phyloP scores from a whole-genome alignment of 2,329 filamentous ascomycete genomes.

The Tolypocladium album region DNA sequence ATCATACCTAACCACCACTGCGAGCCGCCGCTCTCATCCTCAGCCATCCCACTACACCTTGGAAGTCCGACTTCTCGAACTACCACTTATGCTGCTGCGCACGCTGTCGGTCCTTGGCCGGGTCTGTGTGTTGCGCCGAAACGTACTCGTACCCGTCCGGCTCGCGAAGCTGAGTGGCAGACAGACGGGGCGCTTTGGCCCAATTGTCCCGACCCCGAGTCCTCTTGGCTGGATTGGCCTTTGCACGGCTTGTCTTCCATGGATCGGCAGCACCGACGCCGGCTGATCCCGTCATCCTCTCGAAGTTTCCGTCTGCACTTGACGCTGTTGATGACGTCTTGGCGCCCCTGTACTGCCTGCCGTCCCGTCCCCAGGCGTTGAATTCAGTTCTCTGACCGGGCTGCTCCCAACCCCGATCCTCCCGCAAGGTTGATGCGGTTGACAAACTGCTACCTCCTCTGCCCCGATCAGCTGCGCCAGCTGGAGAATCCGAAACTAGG shows the following conservation, averaged over 20 bases:
- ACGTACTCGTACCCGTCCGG: neutral
- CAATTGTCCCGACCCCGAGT: conserved; percentile 9
- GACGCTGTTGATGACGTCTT: conserved; percentile 15
- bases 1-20: neutral
- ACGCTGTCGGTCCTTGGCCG: conserved; percentile 8
- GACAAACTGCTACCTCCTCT: conserved; percentile 10
- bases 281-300: neutral
- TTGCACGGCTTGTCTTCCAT: neutral
- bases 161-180: neutral
- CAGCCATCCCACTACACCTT: neutral
- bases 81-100: conserved; percentile 11
- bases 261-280: neutral
- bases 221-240: neutral
- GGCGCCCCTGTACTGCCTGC: conserved; percentile 8
- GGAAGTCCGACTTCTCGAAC: conserved; percentile 12
- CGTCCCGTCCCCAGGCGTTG: conserved; percentile 21
- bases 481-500: neutral
- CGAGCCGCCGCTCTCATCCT: neutral
- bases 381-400: conserved; percentile 5
- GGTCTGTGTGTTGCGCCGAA: conserved; percentile 5
- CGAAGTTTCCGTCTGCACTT: conserved; percentile 5
- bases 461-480: neutral
- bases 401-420: conserved; percentile 3
- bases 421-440: conserved; percentile 18
- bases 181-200: conserved; percentile 9